Percentiles rank a stretch among this genome's conserved stretches.
phyloP scores from a whole-genome alignment of 83 land plant species.

The Diphasiastrum complanatum region DNA sequence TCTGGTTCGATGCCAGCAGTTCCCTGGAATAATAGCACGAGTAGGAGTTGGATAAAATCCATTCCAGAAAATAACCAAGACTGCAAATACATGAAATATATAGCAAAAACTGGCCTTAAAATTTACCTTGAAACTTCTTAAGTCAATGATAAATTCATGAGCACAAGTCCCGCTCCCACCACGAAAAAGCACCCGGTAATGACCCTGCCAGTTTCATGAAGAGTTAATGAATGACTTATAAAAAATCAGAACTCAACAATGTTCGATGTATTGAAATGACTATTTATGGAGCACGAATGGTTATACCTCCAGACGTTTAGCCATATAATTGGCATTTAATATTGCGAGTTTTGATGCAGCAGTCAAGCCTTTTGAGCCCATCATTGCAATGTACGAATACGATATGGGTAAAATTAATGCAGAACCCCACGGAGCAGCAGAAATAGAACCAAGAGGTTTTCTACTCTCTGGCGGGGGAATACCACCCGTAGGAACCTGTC shows the following conservation, averaged over 20 bases:
- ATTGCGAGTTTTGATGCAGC: constrained; percentile 94
- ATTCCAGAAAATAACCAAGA: not conserved
- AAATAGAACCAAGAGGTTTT: constrained; percentile 79
- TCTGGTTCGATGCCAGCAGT: constrained; percentile 16
- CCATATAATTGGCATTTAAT: constrained; percentile 99
- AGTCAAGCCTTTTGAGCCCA: constrained; percentile 94
- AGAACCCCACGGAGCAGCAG: constrained; percentile 99
- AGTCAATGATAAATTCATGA: constrained; percentile 92
- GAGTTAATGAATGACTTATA: too few relatives aligned
- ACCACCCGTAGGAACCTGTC: constrained; percentile 84
- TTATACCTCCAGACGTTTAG: constrained; percentile 99
- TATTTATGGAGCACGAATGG: too few relatives aligned
- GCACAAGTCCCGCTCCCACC: constrained; percentile 98
- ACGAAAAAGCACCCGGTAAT: constrained; percentile 91
- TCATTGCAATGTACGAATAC: constrained; percentile 93
- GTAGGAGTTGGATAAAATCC: not conserved
- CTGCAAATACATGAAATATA: too few relatives aligned
- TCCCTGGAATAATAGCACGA: constrained; percentile 6
- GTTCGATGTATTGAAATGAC: too few relatives aligned
- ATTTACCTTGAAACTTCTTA: constrained; percentile 86
- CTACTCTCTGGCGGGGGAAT: constrained; percentile 72
- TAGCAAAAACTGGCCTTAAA: not conserved
- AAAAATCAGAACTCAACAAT: too few relatives aligned
- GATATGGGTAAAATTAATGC: constrained; percentile 97
- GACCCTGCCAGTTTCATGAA: constrained; percentile 56